Base-by-base conservation (phyloP, 2,329 filamentous ascomycete species). In the Corynespora cassiicola region DNA sequence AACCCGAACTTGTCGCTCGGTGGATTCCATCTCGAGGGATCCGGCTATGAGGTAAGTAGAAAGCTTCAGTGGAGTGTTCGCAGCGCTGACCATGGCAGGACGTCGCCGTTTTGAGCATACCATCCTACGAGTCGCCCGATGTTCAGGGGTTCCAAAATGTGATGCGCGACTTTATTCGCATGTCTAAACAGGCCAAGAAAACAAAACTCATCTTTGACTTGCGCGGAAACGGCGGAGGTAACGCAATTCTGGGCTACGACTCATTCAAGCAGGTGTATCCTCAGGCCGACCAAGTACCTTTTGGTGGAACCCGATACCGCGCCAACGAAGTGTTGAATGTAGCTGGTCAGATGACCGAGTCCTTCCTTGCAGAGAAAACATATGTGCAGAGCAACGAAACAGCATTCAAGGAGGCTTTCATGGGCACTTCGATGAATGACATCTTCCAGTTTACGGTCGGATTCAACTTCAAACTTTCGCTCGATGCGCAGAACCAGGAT, bases 141-240 rank as follows among this genome's bases (percentile, higher is more conserved):
- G 47, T 52, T 2, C 55, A 63, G 38, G 53, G 59, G 4, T 76
- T 72, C 40, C 68, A 71, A 34, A 54, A 65, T 32, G 51, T 63
- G 0, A 63, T 75, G 40, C 55, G 70, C 6, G 42, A 65, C 6
- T 77, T 83, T 49, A 68, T 84, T 11, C 63, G 69, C 0, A 64
- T 69, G 25, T 74, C 74, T 9, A 72, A 74, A 26, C 47, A 60
- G 2, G 68, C 69, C 2, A 71, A 74, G 2, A 83, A 82, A 57
- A 79, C 70, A n/a, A 83, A 80, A 58, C 69, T 88, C 5, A 72
- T 88, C 19, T 78, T 88, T 42, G 85, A 88, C 47, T 56, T 87
- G 6, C 75, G 78, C 4, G 73, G 70, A 2, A 88, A 88, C 47
- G 71, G 70, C 0, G 85, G 84, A 24, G 84, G 85, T 22, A 63